Evolutionary conservation across 352 stramenopile species (phyloP).

Genomic region (Globisporangium radiosum): DNA sequence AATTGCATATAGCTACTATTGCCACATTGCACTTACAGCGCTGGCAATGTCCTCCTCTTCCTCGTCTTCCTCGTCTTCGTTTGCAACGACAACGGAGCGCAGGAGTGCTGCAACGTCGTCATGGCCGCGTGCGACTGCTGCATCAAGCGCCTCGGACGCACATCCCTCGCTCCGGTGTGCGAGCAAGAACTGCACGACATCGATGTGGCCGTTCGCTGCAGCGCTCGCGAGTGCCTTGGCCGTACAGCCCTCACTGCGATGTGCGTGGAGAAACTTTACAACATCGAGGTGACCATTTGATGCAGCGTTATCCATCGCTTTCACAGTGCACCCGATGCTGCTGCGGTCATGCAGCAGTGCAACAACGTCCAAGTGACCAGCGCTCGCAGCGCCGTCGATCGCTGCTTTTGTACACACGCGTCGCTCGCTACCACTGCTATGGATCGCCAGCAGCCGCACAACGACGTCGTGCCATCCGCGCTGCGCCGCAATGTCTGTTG

Average conservation of each 20-base stretch:
- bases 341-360: not conserved
- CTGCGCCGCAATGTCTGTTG: not conserved
- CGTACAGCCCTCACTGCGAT: conserved; percentile 1
- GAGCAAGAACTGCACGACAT: not conserved
- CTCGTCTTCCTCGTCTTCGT: not conserved
- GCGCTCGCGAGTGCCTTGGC: not conserved
- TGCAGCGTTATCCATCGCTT: not conserved
- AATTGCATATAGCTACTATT: not conserved
- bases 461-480: not conserved
- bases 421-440: not conserved
- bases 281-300: not conserved
- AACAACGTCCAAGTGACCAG: not conserved
- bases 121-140: not conserved
- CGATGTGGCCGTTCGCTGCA: not conserved
- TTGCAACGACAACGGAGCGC: not conserved
- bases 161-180: not conserved
- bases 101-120: not conserved
- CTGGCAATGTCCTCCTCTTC: not conserved
- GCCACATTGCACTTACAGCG: not conserved
- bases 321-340: not conserved
- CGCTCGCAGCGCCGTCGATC: not conserved
- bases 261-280: conserved; percentile 1
- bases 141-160: not conserved
- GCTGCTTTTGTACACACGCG: not conserved
- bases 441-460: not conserved